A percentile compares a stretch with the other conserved stretches of the same genome.
These are phyloP conservation scores for Barnettozyma salicaria DNA, from an alignment of 805 yeast genomes.

Conservation along the genomic window DNA sequence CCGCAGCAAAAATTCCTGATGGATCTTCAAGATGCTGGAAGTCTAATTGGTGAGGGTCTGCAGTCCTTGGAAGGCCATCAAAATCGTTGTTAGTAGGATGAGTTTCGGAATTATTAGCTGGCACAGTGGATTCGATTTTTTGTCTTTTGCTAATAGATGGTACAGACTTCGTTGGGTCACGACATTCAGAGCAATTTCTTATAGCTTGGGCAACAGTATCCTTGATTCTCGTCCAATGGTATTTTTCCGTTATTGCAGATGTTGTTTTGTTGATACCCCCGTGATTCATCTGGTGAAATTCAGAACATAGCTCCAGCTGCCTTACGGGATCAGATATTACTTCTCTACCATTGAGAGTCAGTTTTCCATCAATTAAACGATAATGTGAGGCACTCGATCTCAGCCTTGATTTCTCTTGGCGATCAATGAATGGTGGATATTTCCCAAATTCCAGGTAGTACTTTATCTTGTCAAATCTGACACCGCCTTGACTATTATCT, in stretches of 20 bases:
- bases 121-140: slow-evolving; percentile 1
- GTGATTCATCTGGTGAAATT: slow-evolving; percentile 63
- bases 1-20: slow-evolving; percentile 43
- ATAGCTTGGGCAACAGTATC: slow-evolving; percentile 79
- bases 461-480: slow-evolving; percentile 65
- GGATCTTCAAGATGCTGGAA: slow-evolving; percentile 23
- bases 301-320: slow-evolving; percentile 69
- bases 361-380: slow-evolving; percentile 59
- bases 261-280: slow-evolving; percentile 90
- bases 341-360: slow-evolving; percentile 72
- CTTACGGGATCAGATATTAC: slow-evolving; percentile 73
- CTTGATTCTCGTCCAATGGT: slow-evolving; percentile 89
- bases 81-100: slow-evolving; percentile 8
- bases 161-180: slow-evolving; percentile 21
- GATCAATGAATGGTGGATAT: slow-evolving; percentile 77
- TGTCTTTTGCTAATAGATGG: slow-evolving; percentile 1
- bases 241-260: slow-evolving; percentile 64
- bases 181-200: slow-evolving; percentile 66
- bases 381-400: slow-evolving; percentile 79
- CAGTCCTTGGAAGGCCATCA: slow-evolving; percentile 13
- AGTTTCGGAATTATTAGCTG: background rate
- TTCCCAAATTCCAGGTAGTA: slow-evolving; percentile 76
- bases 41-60: slow-evolving; percentile 19
- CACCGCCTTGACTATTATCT: slow-evolving; percentile 39
- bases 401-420: slow-evolving; percentile 83